phyloP scores from a whole-genome alignment of 108 stramenopile genomes.

The Skeletonema potamos region DNA sequence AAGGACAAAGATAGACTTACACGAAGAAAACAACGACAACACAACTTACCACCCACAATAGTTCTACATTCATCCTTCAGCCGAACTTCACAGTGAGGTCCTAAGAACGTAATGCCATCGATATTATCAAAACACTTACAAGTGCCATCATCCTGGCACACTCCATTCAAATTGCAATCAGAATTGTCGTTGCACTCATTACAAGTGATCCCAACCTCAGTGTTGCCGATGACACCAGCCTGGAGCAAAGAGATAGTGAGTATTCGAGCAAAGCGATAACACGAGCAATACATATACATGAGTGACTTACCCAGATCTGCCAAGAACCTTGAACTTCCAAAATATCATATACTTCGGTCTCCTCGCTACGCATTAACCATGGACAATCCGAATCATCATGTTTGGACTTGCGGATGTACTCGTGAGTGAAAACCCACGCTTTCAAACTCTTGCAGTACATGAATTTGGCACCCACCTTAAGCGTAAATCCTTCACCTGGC shows the following conservation, averaged over 20 bases:
- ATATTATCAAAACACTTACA: background rate
- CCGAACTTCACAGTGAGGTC: background rate
- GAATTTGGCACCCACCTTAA: background rate
- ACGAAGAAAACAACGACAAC: background rate
- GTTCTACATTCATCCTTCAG: background rate
- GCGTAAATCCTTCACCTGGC: background rate
- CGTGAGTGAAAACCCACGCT: constrained; percentile 2
- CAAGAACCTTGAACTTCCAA: background rate
- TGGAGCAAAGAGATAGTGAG: background rate
- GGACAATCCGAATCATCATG: constrained; percentile 1
- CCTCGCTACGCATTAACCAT: background rate
- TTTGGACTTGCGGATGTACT: background rate
- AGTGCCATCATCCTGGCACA: background rate
- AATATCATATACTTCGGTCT: background rate
- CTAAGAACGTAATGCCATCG: background rate
- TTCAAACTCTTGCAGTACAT: background rate
- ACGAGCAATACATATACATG: background rate
- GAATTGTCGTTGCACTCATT: background rate
- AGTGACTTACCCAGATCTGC: background rate
- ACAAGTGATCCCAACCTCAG: background rate
- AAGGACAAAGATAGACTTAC: background rate
- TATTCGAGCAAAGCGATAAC: background rate
- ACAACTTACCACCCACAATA: background rate
- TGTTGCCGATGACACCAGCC: background rate
- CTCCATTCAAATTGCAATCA: constrained; percentile 4